Conservation (phyloP, 768 basidiomycete species). For the Trametes coccinea region DNA sequence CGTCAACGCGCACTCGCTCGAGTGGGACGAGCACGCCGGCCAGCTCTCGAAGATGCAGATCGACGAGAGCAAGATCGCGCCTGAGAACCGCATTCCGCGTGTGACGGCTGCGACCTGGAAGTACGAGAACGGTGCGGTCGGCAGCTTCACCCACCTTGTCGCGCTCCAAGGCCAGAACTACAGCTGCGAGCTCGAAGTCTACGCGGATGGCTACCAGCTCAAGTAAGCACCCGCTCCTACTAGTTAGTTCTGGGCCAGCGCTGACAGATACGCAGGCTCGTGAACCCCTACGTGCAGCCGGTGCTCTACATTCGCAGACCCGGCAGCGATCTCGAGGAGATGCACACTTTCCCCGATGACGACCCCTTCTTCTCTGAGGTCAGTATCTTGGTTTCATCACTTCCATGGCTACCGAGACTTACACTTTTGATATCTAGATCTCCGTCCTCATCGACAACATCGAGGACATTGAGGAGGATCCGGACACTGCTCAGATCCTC, state of each 20-base stretch:
- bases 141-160: slow-evolving; percentile 86
- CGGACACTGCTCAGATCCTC: slow-evolving; percentile 77
- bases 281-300: slow-evolving; percentile 93
- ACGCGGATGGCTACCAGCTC: slow-evolving; percentile 88
- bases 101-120: slow-evolving; percentile 96
- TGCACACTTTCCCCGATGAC: slow-evolving; percentile 72
- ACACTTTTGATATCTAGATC: slow-evolving; percentile 35
- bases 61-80: slow-evolving; percentile 82
- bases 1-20: slow-evolving; percentile 84
- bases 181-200: slow-evolving; percentile 92
- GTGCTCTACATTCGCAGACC: slow-evolving; percentile 83
- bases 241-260: slow-evolving; percentile 1
- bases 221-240: slow-evolving; percentile 49
- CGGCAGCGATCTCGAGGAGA: slow-evolving; percentile 76
- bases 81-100: slow-evolving; percentile 90
- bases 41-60: slow-evolving; percentile 75
- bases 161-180: slow-evolving; percentile 92
- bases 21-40: slow-evolving; percentile 91
- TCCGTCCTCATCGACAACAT: slow-evolving; percentile 88
- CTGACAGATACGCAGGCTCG: slow-evolving; percentile 53
- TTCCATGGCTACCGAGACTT: not conserved
- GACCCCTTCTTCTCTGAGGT: slow-evolving; percentile 95
- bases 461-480: slow-evolving; percentile 87
- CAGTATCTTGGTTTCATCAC: not conserved
- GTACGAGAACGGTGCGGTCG: slow-evolving; percentile 93